Evolutionary conservation across 768 basidiomycete species (phyloP), one percentile per base, ranked within the genome.

Genomic region (Tephrocybe rancida): DNA sequence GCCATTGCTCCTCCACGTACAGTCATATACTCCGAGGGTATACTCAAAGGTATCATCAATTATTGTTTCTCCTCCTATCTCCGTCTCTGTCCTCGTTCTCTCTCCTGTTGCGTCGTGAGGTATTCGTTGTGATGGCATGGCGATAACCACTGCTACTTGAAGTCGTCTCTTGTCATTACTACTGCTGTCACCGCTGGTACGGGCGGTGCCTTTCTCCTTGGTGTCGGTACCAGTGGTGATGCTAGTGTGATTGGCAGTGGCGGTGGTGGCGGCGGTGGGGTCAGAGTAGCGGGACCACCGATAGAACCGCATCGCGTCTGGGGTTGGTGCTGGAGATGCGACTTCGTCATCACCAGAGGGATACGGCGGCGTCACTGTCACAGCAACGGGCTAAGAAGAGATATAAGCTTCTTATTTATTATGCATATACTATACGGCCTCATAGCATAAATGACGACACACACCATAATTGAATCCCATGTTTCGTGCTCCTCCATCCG

Each of bases 381-480:
- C 61, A 22, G 61, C 55, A 30, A 63, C 42, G 21, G 61, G 64
- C 64, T 64, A 19, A 46, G 48, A 48, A 48, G 34, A 11, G 3
- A 41, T 41, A 35, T 45, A 19, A 55, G 54, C 35, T 27, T 42
- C 4, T 39, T n/a, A 50, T 27, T 34, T 3, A 46, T 44, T 25
- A 41, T 44, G 38, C 19, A 32, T 35, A 19, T 27, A 27, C 25
- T 44, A 41, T 37, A 54, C 21, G n/a, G 29, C 46, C 13, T 29
- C 27, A 26, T 54, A 30, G 9, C n/a, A 21, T 32, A 13, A 34
- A 25, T 29, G 41, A 41, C 30, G 30, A 32, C 50, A 68, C 77
- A 50, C 47, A 81, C 81, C 70, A 71, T 72, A 4, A 79, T 66
- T 41, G 64, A 60, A 21, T 70, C 70, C 79, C 80, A 82, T 34